A percentile compares a stretch with the other conserved stretches of the same genome.
Evolutionary conservation across 192 early-diverging fungal genomes (phyloP).

Genomic region (Coemansia sp.): DNA sequence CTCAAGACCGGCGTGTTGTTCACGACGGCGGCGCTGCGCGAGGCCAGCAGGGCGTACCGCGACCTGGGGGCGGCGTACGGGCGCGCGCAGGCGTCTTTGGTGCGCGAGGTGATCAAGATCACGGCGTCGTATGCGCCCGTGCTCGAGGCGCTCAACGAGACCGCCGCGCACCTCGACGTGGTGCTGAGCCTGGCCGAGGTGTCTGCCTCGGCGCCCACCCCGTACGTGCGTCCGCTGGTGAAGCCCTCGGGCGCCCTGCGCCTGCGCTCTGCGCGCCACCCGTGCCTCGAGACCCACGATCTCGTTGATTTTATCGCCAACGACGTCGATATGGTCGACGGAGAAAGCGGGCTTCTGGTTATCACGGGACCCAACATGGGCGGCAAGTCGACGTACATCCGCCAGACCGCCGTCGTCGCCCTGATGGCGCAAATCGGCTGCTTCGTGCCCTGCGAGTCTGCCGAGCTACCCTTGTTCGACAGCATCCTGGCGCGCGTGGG

Average conservation of each 20-base stretch:
- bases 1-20: conserved; percentile 88
- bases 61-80: conserved; percentile 66
- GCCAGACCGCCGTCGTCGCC: conserved; percentile 90
- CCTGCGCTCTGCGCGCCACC: conserved; percentile 77
- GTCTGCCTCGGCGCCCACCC: conserved; percentile 75
- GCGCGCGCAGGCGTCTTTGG: conserved; percentile 66
- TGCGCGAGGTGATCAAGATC: conserved; percentile 85
- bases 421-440: conserved; percentile 94
- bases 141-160: conserved; percentile 72
- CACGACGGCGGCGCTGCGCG: conserved; percentile 69
- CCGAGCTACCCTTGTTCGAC: conserved; percentile 75
- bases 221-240: conserved; percentile 73
- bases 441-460: conserved; percentile 86
- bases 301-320: conserved; percentile 93
- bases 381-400: conserved; percentile 96
- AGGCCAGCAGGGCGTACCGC: conserved; percentile 59
- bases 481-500: conserved; percentile 90
- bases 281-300: conserved; percentile 91
- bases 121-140: conserved; percentile 81
- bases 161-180: conserved; percentile 84
- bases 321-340: conserved; percentile 72
- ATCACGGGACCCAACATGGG: conserved; percentile 99
- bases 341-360: conserved; percentile 77
- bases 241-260: conserved; percentile 62
- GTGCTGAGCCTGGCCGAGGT: conserved; percentile 87